These are phyloP conservation scores for Pyrenophora teres DNA, from an alignment of 2,329 filamentous ascomycete genomes.

Conservation along the genomic window DNA sequence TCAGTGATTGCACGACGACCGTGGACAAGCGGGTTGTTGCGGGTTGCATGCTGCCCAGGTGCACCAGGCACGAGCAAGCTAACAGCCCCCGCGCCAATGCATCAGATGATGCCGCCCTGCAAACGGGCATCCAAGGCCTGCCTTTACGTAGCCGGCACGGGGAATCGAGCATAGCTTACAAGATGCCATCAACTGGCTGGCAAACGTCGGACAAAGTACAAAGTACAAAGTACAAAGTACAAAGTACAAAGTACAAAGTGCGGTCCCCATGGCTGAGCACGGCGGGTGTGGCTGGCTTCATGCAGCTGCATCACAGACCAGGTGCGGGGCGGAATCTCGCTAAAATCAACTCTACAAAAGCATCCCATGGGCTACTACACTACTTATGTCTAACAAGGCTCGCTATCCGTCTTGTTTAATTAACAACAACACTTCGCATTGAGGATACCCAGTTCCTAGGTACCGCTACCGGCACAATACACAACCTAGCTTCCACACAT, in stretches of 20 bases:
- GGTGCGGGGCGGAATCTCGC: constrained; percentile 8
- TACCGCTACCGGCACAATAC: no score
- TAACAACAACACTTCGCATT: background rate
- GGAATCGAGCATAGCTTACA: no score
- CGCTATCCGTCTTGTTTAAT: no score
- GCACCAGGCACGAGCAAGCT: background rate
- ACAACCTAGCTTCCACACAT: background rate
- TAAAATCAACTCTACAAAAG: background rate
- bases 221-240: no score
- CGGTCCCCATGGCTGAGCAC: background rate
- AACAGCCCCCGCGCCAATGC: no score
- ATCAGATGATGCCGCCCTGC: background rate
- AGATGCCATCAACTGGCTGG: no score
- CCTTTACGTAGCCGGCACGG: no score
- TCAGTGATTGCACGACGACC: background rate
- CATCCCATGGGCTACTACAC: background rate
- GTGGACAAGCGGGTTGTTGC: background rate
- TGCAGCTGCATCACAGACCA: background rate
- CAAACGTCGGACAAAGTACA: no score
- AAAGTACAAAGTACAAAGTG: no score
- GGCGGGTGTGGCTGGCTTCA: background rate
- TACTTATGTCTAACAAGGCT: no score
- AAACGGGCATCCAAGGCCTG: no score
- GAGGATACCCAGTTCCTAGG: background rate
- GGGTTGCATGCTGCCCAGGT: background rate